Conservation (phyloP, 2,329 filamentous ascomycete genomes). For the Claviceps pazoutovae region DNA sequence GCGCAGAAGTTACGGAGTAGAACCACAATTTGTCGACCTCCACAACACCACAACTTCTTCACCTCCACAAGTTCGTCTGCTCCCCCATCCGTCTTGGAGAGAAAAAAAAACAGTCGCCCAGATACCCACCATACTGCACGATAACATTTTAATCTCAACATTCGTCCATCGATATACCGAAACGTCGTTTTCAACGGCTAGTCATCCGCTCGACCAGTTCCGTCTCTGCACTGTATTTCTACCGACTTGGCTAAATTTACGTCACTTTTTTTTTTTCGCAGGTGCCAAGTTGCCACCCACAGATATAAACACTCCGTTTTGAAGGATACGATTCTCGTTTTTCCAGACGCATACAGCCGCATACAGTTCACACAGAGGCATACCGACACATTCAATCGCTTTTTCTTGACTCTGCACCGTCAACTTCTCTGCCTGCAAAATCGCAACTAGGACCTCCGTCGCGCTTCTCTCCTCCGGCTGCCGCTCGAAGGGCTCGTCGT, state of each 20-base stretch:
- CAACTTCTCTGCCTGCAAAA: background rate
- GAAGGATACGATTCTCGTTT: background rate
- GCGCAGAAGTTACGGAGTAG: background rate
- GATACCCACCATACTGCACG: conserved; percentile 2
- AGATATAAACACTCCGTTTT: background rate
- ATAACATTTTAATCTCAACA: background rate
- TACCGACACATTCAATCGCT: background rate
- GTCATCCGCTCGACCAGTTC: background rate
- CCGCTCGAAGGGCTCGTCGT: background rate
- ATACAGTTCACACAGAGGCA: background rate
- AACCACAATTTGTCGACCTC: conserved; percentile 3
- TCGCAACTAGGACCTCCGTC: background rate
- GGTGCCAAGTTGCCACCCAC: background rate
- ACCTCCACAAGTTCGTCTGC: conserved; percentile 2
- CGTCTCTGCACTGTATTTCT: background rate
- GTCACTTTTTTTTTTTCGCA: conserved; percentile 1
- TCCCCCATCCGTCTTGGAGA: background rate
- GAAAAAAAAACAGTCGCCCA: background rate
- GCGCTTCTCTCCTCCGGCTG: background rate
- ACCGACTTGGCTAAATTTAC: background rate
- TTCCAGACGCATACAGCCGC: background rate
- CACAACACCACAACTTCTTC: conserved; percentile 3
- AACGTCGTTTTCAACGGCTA: background rate
- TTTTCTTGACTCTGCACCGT: background rate
- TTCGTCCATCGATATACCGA: background rate